These are phyloP conservation scores for Schizothecium vesticola DNA, from an alignment of 495 filamentous ascomycete genomes.

Conservation along the genomic window DNA sequence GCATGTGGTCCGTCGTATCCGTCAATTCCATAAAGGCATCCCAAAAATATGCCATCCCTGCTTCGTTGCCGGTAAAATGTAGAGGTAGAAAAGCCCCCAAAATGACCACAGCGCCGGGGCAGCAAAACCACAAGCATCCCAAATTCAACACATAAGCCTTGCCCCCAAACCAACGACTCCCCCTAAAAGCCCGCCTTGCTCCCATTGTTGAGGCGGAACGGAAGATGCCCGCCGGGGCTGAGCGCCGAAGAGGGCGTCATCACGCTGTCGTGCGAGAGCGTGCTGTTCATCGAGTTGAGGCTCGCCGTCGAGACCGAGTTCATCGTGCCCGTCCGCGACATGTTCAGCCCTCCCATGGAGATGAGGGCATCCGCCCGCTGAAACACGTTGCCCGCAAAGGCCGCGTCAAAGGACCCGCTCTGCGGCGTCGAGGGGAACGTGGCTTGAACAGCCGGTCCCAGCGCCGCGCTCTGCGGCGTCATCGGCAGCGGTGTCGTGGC, in stretches of 20 bases:
- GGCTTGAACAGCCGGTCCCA: conserved; percentile 83
- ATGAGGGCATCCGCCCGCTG: conserved; percentile 68
- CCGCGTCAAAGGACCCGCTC: conserved; percentile 57
- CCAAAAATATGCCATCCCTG: conserved; percentile 2
- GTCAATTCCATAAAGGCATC: not conserved
- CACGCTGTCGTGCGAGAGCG: conserved; percentile 28
- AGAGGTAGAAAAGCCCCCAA: not conserved
- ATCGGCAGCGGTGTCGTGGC: conserved; percentile 42
- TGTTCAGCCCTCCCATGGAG: conserved; percentile 46
- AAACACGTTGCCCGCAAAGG: conserved; percentile 67
- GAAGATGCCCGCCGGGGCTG: conserved; percentile 31
- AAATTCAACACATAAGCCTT: not conserved
- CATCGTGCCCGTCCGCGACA: conserved; percentile 44
- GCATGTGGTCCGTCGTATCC: not conserved
- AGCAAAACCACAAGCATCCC: not conserved
- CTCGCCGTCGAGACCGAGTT: conserved; percentile 36
- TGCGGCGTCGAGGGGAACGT: conserved; percentile 78
- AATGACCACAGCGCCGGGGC: not conserved
- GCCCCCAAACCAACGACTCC: not conserved
- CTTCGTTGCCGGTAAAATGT: not conserved
- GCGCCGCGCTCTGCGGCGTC: conserved; percentile 74
- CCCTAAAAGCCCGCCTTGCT: conserved; percentile 27
- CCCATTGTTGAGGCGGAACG: conserved; percentile 23
- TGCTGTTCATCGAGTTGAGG: conserved; percentile 35
- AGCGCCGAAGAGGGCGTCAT: conserved; percentile 33